These are phyloP conservation scores for Moricandia moricandioides DNA, from an alignment of 345 rosid genomes.

Conservation along the genomic window DNA sequence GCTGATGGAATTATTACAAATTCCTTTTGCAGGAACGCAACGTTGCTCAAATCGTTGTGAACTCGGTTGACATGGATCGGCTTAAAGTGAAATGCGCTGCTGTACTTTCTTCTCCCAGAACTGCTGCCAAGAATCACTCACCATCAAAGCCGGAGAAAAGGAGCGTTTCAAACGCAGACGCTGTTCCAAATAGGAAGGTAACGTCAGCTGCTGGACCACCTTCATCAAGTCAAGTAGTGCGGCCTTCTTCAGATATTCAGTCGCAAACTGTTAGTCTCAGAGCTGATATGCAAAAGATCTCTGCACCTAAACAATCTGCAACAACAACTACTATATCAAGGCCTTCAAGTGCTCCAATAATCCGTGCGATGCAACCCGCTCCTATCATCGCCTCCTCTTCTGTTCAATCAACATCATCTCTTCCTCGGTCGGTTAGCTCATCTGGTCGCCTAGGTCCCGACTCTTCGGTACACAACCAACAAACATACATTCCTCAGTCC, in stretches of 20 bases:
- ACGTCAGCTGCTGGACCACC: conserved; percentile 35
- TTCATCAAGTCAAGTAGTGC: conserved; percentile 43
- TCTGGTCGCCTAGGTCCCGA: conserved; percentile 77
- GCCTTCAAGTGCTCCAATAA: conserved; percentile 88
- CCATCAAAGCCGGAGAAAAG: conserved; percentile 8
- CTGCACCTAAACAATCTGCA: conserved; percentile 38
- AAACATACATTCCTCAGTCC: conserved; percentile 62
- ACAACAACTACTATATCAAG: conserved; percentile 65
- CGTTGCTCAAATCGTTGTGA: conserved; percentile 10
- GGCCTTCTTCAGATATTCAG: conserved; percentile 22
- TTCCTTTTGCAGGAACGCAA: conserved; percentile 23
- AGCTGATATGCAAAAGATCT: conserved; percentile 49
- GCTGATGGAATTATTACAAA: conserved; percentile 1
- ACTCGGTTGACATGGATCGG: conserved; percentile 50
- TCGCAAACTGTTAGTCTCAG: conserved; percentile 27
- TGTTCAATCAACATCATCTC: conserved; percentile 61
- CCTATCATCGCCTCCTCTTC: conserved; percentile 44
- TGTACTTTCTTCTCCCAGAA: conserved; percentile 54
- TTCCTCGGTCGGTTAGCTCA: conserved; percentile 83
- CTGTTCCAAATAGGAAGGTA: neutral
- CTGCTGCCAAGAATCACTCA: conserved; percentile 40
- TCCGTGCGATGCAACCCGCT: conserved; percentile 55
- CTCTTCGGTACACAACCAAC: conserved; percentile 48
- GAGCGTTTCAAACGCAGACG: neutral
- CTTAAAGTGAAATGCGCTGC: conserved; percentile 57